Conservation (phyloP, 2,329 filamentous ascomycete genomes). For the Mycosphaerelloides madeirae region DNA sequence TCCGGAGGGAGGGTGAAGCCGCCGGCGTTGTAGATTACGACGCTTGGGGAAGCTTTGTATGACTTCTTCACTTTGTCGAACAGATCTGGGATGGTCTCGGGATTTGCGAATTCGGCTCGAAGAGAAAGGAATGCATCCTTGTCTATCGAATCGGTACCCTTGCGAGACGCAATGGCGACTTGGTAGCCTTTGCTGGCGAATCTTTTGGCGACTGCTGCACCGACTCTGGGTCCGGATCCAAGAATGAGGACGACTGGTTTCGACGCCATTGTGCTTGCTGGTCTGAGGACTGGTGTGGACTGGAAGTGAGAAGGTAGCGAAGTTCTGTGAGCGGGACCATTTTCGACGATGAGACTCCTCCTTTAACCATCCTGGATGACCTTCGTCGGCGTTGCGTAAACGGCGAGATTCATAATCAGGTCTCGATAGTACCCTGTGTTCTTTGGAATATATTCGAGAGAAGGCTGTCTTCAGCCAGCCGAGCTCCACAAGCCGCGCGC, state of each 20-base stretch:
- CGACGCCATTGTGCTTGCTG: not conserved
- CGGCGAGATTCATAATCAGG: too few relatives aligned
- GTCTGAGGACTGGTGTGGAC: not conserved
- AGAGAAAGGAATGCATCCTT: conserved; percentile 35
- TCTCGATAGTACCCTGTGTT: too few relatives aligned
- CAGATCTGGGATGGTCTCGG: conserved; percentile 30
- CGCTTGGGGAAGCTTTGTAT: conserved; percentile 38
- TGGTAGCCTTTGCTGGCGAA: conserved; percentile 43
- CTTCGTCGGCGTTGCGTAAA: too few relatives aligned
- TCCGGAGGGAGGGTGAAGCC: conserved; percentile 31
- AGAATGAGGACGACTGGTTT: conserved; percentile 37
- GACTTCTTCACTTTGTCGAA: conserved; percentile 38
- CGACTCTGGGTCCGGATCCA: conserved; percentile 42
- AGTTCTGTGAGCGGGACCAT: too few relatives aligned
- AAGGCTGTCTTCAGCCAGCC: too few relatives aligned
- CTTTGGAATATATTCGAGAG: too few relatives aligned
- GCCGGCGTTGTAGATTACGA: conserved; percentile 44
- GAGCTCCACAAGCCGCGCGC: too few relatives aligned
- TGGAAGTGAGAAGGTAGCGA: too few relatives aligned
- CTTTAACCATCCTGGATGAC: too few relatives aligned
- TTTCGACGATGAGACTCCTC: too few relatives aligned
- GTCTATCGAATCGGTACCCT: conserved; percentile 13
- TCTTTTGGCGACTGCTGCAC: conserved; percentile 33
- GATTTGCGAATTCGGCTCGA: conserved; percentile 38
- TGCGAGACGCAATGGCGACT: conserved; percentile 38